phyloP scores from a whole-genome alignment of 345 rosid genomes.

The Gossypium thurberi region DNA sequence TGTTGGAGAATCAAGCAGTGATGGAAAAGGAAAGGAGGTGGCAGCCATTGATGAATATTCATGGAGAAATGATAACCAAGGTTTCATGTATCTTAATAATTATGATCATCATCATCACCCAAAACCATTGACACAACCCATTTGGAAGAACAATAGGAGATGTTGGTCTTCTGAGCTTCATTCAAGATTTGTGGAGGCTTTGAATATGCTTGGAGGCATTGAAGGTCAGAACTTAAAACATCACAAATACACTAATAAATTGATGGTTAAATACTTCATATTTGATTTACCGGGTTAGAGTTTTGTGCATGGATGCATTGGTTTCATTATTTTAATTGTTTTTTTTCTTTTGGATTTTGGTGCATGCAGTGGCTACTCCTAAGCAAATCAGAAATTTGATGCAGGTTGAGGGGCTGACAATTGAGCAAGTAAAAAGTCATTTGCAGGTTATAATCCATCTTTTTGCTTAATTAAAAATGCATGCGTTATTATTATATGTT shows the following conservation, averaged over 20 bases:
- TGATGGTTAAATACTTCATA: background rate
- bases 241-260: background rate
- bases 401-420: slow-evolving; percentile 29
- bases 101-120: background rate
- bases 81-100: background rate
- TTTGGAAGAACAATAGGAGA: slow-evolving; percentile 15
- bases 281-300: background rate
- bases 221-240: slow-evolving; percentile 14
- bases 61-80: background rate
- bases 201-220: slow-evolving; percentile 23
- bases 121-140: slow-evolving; percentile 6
- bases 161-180: slow-evolving; percentile 30
- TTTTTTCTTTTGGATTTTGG: background rate
- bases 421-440: slow-evolving; percentile 35
- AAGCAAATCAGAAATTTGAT: slow-evolving; percentile 23
- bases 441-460: slow-evolving; percentile 22
- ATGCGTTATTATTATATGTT: background rate
- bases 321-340: background rate
- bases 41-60: background rate
- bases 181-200: slow-evolving; percentile 18
- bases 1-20: background rate
- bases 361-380: slow-evolving; percentile 30
- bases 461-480: background rate
- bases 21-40: background rate
- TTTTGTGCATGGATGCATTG: background rate